Evolutionary conservation across 2,329 filamentous ascomycete species (phyloP).

Genomic region (Venturia aucupariae): DNA sequence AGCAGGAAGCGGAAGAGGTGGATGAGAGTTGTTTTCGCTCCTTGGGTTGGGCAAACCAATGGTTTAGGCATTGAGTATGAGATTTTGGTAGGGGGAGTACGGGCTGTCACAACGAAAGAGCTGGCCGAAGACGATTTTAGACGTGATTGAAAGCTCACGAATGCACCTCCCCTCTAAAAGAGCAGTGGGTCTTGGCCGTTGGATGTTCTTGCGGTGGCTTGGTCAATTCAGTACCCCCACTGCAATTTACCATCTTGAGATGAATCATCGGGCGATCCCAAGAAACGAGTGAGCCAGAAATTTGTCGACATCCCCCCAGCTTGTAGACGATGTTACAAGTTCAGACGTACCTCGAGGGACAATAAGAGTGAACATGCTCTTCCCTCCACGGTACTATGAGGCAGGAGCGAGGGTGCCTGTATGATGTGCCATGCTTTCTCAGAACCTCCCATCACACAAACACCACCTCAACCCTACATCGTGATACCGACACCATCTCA

Average conservation of each 20-base stretch:
- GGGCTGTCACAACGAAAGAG: constrained; percentile 12
- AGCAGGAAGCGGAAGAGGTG: constrained; percentile 38
- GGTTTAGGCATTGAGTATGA: constrained; percentile 60
- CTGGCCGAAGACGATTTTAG: not conserved
- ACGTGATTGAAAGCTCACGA: not conserved
- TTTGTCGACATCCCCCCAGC: too few species aligned
- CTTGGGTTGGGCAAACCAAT: constrained; percentile 54
- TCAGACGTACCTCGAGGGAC: too few species aligned
- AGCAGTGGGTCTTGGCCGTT: too few species aligned
- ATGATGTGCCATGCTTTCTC: not conserved
- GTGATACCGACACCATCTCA: not conserved
- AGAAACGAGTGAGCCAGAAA: too few species aligned
- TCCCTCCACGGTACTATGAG: not conserved
- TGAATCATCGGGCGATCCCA: too few species aligned
- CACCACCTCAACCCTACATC: not conserved
- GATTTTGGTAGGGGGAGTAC: constrained; percentile 56
- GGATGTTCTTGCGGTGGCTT: too few species aligned
- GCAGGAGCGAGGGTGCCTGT: not conserved
- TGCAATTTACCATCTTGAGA: too few species aligned
- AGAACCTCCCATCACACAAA: not conserved
- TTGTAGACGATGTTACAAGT: too few species aligned
- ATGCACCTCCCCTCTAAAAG: not conserved
- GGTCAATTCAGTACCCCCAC: too few species aligned
- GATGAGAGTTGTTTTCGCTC: constrained; percentile 84
- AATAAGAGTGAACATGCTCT: too few species aligned